Evolutionary conservation across 2,329 filamentous ascomycete species (phyloP), one percentile per base, ranked within the genome.

Genomic region (Penicillium glabrum): DNA sequence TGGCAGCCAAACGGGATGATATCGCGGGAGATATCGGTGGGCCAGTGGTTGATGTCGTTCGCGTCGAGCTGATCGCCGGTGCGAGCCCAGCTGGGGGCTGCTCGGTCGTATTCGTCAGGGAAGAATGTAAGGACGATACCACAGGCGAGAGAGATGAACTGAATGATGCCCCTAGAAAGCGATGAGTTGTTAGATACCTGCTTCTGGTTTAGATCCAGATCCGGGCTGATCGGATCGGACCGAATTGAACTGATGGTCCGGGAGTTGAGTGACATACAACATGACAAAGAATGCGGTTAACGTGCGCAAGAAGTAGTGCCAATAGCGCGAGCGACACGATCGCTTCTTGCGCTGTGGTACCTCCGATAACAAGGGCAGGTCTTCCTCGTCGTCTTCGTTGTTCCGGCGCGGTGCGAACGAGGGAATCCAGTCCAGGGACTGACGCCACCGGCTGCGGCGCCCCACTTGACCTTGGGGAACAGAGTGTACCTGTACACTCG

Each of bases 1-100:
- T 85, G 82, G 57, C 81, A 84, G 31, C 72, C 74, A 13, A 82
- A 77, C 0, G 82, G 81, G 1, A 71, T 67, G 31, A 83, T 77
- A 56, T 80, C 79, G 23, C 75, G 76, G 4, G 81, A 82, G 59
- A 80, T 73, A 63, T 83, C 80, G 1, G 80, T 76, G 0, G 80
- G 77, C 75, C 75, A 79, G 55, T 67, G 71, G 11, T 54, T 60
- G 8, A 75, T 66, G 26, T 77, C 75, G 54, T 75, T 68, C 7
- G 72, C 70, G 52, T 72, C 67, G 16, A 71, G 72, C 23, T 76
- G 64, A 33, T 74, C 71, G 10, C 70, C 65, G 26, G 27, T 41
- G 14, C 71, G 66, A 35, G 72, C 76, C 79, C 80, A 83, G 44
- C 57, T 59, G 31, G 67, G 63, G 41, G 72, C 67, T 47, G 70